These are phyloP conservation scores for Arthrobotrys sphaeroides DNA, from an alignment of 2,329 filamentous ascomycete genomes.

Conservation along the genomic window DNA sequence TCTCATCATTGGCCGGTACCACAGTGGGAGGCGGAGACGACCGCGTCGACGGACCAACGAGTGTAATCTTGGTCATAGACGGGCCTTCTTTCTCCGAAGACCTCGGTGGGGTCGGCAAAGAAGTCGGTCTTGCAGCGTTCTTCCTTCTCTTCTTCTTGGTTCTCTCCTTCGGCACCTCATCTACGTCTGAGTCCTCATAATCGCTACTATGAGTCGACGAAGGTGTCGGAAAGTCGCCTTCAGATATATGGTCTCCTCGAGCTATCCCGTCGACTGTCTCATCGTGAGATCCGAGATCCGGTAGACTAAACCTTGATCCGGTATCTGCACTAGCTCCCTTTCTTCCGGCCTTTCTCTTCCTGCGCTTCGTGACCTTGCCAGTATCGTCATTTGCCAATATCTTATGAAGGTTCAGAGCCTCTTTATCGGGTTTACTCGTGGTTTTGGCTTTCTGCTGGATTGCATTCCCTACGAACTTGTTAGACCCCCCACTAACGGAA, in stretches of 20 bases:
- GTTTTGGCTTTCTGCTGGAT: constrained; percentile 41
- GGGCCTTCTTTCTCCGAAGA: constrained; percentile 44
- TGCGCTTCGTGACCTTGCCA: constrained; percentile 34
- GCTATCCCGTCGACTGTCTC: constrained; percentile 13
- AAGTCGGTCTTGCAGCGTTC: background rate
- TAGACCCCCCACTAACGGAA: background rate
- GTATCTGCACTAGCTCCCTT: constrained; percentile 15
- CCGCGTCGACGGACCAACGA: background rate
- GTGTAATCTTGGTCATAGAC: background rate
- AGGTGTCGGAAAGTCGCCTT: constrained; percentile 44
- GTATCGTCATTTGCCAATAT: constrained; percentile 7
- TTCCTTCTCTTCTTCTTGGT: constrained; percentile 29
- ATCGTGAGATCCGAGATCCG: background rate
- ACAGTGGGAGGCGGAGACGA: background rate
- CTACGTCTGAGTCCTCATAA: constrained; percentile 25
- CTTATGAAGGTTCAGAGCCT: constrained; percentile 4
- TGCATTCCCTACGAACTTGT: constrained; percentile 7
- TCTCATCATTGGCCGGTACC: background rate
- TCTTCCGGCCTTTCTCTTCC: constrained; percentile 19
- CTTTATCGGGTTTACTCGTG: constrained; percentile 25
- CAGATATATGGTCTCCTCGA: constrained; percentile 12
- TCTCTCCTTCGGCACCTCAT: background rate
- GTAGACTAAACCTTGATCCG: background rate
- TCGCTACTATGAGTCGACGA: constrained; percentile 39
- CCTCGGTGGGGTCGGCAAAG: constrained; percentile 36